Base-by-base conservation (phyloP, 2,329 filamentous ascomycete genomes). In the Exophiala alcalophila region DNA sequence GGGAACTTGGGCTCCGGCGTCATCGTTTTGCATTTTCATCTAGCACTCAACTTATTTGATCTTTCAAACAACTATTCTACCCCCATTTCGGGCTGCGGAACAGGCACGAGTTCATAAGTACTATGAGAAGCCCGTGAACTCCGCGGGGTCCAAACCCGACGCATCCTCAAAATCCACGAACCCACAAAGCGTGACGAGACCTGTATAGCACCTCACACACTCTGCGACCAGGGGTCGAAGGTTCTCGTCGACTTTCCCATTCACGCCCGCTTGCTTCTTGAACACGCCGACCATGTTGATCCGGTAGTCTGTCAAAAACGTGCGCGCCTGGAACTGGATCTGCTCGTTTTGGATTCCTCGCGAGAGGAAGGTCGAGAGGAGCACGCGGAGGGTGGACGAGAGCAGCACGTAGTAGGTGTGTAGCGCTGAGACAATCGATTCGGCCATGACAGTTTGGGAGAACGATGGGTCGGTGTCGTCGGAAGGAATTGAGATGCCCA, bases 281-380 rank as follows among this genome's bases (percentile, higher is more conserved):
- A 98, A 86, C 14, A 94, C 83, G 31, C 89, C 85, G 52, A 92
- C 80, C 57, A 97, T 86, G 43, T 90, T 80, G 63, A 83, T 80
- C 49, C 91, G 77, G 63, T 95, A 88, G 52, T 92, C 84, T 4
- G 77, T 76, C 47, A 98, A 70, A 66, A 98, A 98, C 24, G 74
- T 74, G 42, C 85, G 79, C 1, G 84, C 89, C 60, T 90, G 86
- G 27, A 83, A 76, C 27, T 90, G 65, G 2, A 78, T 78, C 46
- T 80, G 74, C 42, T 81, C 78, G 62, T 94, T 95, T 58, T 94
- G 84, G 12, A 83, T 74, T 0, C 91, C 91, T 32, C 88, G 79
- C 51, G 83, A 84, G 34, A 96, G 76, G 10, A 96, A 80, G 1
- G 87, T 84, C 3, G 87, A 84, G 34, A 84, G 84, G 43, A 98